phyloP scores from a whole-genome alignment of 1,284 basidiomycete genomes.

The Pseudozyma sp. region DNA sequence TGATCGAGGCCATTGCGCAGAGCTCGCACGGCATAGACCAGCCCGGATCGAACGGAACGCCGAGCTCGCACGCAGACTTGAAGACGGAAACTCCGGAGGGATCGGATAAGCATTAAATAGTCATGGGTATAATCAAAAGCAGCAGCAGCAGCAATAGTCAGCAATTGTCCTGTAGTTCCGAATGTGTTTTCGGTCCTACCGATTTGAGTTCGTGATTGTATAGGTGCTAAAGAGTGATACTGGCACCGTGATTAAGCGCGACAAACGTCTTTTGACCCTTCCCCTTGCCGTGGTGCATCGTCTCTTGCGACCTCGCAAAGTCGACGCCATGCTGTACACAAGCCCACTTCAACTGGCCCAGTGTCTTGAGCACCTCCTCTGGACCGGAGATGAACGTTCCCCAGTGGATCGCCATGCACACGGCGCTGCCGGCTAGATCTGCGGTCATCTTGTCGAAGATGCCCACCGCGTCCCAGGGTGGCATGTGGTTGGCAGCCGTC shows the following conservation, averaged over 20 bases:
- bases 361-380: conserved; percentile 43
- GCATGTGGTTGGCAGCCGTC: conserved; percentile 64
- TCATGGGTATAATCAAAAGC: conserved; percentile 9
- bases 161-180: no score
- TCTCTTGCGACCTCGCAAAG: conserved; percentile 17
- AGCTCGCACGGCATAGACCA: conserved; percentile 50
- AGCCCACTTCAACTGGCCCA: conserved; percentile 43
- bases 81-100: conserved; percentile 44
- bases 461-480: conserved; percentile 57
- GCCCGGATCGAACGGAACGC: conserved; percentile 20
- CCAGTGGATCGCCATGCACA: conserved; percentile 47
- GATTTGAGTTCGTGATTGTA: no score
- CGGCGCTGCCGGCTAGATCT: neutral
- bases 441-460: conserved; percentile 54
- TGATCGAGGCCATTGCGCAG: conserved; percentile 59
- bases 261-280: conserved; percentile 27
- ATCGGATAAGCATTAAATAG: conserved; percentile 25
- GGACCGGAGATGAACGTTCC: conserved; percentile 46
- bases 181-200: no score
- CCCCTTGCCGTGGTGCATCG: neutral
- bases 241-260: conserved; percentile 43
- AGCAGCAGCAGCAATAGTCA: neutral
- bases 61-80: conserved; percentile 22
- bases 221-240: conserved; percentile 24
- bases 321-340: conserved; percentile 19